Base-by-base conservation (phyloP, 2,329 filamentous ascomycete species). In the Microthyrium microscopicum region DNA sequence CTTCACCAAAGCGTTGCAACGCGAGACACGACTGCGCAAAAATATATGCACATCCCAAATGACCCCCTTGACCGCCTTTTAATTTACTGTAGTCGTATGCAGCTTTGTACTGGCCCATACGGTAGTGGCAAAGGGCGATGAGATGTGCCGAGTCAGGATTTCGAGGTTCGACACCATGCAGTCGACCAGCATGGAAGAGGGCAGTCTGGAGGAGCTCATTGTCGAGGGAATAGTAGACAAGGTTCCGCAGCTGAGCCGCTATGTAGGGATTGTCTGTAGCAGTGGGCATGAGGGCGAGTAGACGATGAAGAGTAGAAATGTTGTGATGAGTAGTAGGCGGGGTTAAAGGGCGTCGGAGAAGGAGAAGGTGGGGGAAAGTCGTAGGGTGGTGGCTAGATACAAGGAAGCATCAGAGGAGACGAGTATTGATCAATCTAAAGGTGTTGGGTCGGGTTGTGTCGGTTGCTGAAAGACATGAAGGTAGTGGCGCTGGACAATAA, bases 131-230 rank as follows among this genome's bases (percentile, higher is more conserved):
- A 29, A 92, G 70, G 11, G 85, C 73, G 30, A 93, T 63, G 9
- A 98, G 70, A 51, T 92, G 85, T 29, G 73, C 66, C 20, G 82
- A 76, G 55, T 98, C 89, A 38, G 70, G 66, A 15, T 76, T 80
- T 46, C 79, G 74, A 17, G 78, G 72, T 46, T 95, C 87, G 46
- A 87, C 80, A 32, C 83, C 85, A 40, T 74, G 68, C 15, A 94
- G 70, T 42, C 89, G 74, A 49, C 87, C 82, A 39, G 89, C 80
- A 40, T 93, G 82, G 59, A 98, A 98, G 26, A 93, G 73, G 36
- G 89, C 89, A 51, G 92, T 95, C 36, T 85, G 75, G 50, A 79
- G 68, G 24, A 85, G 73, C 49, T 84, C 77, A 52, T 93, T 92
- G 62, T 98, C 89, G 53, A 98, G 73, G 50, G 76, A 67, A 52